Evolutionary conservation across 2,329 filamentous ascomycete species (phyloP), one percentile per base, ranked within the genome.

Genomic region (Aspergillus arachidicola): DNA sequence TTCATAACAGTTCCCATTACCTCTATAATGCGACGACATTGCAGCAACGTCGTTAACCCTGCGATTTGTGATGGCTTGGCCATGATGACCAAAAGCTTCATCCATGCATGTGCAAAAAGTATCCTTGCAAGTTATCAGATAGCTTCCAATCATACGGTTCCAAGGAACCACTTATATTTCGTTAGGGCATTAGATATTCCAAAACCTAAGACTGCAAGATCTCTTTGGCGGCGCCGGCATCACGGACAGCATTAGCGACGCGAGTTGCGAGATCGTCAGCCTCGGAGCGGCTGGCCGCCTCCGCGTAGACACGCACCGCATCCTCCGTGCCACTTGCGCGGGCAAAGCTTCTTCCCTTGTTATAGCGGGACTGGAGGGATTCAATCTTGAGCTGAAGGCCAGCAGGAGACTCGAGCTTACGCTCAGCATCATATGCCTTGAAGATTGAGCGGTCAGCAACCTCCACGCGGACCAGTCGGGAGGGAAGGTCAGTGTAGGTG

Each of bases 271-370:
- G 85, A 78, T 97, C 93, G 72, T 97, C 94, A 1, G 94, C 93
- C 79, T 98, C 94, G 19, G 89, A 91, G 67, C 91, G 88, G 54
- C 92, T 95, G 43, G 91, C 92, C 4, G 95, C 95, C 81, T 99
- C 95, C 9, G 94, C 94, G 75, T 99, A 99, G 23, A 99, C 94
- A 66, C 95, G 87, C 71, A 97, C 94, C 2, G 93, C 94, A 78
- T 99, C 96, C 79, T 99, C 95, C 0, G 95, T 99, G 34, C 95
- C 95, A 68, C 91, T 95, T 43, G 95, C 93, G 71, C 95, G 89
- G 9, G 93, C 95, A 78, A 99, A 99, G 57, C 91, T 90, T 68
- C 95, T 87, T 3, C 92, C 95, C 72, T 91, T 91, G 73, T 91
- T 92, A 80, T 96, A 97, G 79, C 97, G 97, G 74, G 89, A 90